Evolutionary conservation across 176 grass and related monocot species (phyloP).

Genomic region (Miscanthus lutarioriparius): DNA sequence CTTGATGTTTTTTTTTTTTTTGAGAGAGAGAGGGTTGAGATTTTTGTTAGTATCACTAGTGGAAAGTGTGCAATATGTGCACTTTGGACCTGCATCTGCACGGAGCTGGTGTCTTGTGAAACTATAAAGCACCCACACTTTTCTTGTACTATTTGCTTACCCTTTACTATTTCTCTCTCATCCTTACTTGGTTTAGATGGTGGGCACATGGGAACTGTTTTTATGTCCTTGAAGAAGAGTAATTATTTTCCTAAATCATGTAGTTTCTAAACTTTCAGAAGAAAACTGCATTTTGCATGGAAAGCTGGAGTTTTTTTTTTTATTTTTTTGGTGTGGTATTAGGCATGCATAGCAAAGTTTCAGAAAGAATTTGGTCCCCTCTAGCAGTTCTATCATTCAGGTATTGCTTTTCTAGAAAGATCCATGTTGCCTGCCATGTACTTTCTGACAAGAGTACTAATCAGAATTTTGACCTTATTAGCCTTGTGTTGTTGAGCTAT

Average conservation of each 20-base stretch:
- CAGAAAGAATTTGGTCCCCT: background rate
- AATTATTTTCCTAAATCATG: background rate
- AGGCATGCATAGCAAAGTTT: slow-evolving; percentile 13
- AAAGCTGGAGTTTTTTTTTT: background rate
- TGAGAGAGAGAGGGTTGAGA: too few species aligned
- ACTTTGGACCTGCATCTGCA: too few species aligned
- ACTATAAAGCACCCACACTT: background rate
- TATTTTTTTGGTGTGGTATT: slow-evolving; percentile 8
- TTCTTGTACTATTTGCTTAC: slow-evolving; percentile 3
- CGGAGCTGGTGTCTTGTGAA: background rate
- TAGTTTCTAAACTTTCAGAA: background rate
- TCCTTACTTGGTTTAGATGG: background rate
- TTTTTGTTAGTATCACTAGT: too few species aligned
- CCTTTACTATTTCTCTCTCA: background rate
- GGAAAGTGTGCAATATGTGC: too few species aligned
- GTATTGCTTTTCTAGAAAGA: slow-evolving; percentile 27
- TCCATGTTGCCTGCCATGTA: background rate
- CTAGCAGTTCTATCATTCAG: background rate
- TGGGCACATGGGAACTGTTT: background rate
- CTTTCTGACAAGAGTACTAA: slow-evolving; percentile 11
- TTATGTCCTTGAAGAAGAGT: slow-evolving; percentile 4
- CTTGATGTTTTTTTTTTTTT: too few species aligned
- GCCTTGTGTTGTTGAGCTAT: slow-evolving; percentile 17
- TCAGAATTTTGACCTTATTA: slow-evolving; percentile 19
- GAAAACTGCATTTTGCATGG: slow-evolving; percentile 12